Conservation (phyloP, 257 asterid genomes). For the Anisodus tanguticus region DNA sequence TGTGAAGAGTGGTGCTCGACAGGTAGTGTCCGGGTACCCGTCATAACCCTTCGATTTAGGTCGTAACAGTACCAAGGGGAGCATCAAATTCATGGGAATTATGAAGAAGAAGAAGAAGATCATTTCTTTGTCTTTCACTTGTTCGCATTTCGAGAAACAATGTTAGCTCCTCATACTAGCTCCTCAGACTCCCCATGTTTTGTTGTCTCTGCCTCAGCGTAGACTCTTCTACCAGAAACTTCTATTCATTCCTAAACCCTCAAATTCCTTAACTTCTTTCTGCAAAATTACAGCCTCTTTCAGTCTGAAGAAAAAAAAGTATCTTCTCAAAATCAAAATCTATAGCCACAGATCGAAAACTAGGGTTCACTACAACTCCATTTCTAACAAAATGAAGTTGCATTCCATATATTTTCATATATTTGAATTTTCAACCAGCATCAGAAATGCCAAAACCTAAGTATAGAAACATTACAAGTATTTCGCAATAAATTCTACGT, state of each 20-base stretch:
- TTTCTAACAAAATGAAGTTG: constrained; percentile 36
- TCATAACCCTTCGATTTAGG: too few species aligned
- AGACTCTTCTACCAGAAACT: too few species aligned
- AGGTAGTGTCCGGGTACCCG: too few species aligned
- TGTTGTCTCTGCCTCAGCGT: constrained; percentile 49
- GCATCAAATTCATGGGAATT: constrained; percentile 73
- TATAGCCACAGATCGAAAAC: constrained; percentile 49
- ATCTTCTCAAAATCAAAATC: neutral
- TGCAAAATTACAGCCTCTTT: neutral
- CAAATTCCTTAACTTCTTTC: constrained; percentile 26
- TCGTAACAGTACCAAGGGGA: constrained; percentile 54
- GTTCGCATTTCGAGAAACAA: constrained; percentile 83
- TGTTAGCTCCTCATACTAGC: constrained; percentile 75
- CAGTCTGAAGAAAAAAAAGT: neutral
- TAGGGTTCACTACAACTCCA: constrained; percentile 41
- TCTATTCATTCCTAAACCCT: neutral
- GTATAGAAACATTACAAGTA: neutral
- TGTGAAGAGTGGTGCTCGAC: too few species aligned
- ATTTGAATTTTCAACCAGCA: neutral
- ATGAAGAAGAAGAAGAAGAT: constrained; percentile 73
- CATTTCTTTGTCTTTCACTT: constrained; percentile 73
- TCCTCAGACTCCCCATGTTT: constrained; percentile 57
- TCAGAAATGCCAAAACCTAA: neutral
- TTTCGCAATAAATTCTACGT: neutral
- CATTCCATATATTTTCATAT: constrained; percentile 25